phyloP scores from a whole-genome alignment of 345 rosid genomes.

The Mercurialis annua region DNA sequence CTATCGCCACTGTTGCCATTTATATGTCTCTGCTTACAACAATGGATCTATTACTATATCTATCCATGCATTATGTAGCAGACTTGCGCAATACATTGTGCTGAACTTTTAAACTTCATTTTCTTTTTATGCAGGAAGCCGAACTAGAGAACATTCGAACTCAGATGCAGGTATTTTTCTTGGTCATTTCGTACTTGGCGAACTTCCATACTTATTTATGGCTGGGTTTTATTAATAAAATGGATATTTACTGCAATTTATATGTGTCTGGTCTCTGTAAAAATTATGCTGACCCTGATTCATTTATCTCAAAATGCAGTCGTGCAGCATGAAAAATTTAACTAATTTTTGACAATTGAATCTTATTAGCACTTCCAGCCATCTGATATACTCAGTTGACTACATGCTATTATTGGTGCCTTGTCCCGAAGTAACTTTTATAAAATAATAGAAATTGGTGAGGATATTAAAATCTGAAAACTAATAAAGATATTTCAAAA shows the following conservation, averaged over 20 bases:
- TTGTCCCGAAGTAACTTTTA: not conserved
- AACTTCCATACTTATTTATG: not conserved
- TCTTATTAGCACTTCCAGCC: not conserved
- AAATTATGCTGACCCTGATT: not conserved
- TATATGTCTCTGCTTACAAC: slow-evolving; percentile 8
- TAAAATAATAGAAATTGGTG: not conserved
- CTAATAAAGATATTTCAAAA: too few species aligned
- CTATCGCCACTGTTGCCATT: not conserved
- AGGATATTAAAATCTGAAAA: not conserved
- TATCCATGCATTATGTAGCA: not conserved
- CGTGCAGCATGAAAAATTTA: not conserved
- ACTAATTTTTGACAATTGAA: not conserved
- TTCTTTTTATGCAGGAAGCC: slow-evolving; percentile 55
- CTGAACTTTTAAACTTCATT: not conserved
- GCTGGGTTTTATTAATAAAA: slow-evolving; percentile 4
- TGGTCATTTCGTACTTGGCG: not conserved
- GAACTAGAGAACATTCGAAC: slow-evolving; percentile 78
- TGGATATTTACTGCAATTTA: not conserved
- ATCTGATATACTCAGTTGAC: slow-evolving; percentile 1
- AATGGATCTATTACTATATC: not conserved
- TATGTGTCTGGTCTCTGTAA: not conserved
- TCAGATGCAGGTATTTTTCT: slow-evolving; percentile 63
- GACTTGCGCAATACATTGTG: not conserved
- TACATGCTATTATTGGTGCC: not conserved
- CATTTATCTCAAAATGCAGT: not conserved